These are phyloP conservation scores for Elaeagnus macrophylla DNA, from an alignment of 306 rosid species.

Conservation along the genomic window DNA sequence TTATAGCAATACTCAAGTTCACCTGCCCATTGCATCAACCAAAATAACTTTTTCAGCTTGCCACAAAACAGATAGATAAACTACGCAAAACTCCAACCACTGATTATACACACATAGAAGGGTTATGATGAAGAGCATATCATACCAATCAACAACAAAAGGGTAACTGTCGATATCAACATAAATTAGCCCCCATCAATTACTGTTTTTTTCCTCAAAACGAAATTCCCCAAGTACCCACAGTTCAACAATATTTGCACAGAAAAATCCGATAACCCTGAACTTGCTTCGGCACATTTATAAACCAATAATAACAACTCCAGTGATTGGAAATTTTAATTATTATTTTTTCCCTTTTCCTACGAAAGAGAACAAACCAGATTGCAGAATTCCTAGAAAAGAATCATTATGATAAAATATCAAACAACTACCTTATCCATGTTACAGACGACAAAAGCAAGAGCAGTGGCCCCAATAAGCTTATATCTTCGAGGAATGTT, in stretches of 20 bases:
- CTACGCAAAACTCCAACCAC: background rate
- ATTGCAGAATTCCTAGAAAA: background rate
- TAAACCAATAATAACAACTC: background rate
- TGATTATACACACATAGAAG: too few relatives aligned
- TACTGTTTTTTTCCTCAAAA: too few relatives aligned
- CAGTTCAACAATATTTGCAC: too few relatives aligned
- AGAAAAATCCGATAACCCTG: background rate
- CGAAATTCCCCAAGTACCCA: too few relatives aligned
- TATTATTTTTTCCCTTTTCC: too few relatives aligned
- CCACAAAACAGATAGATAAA: background rate
- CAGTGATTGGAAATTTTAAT: too few relatives aligned
- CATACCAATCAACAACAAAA: too few relatives aligned
- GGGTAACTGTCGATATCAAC: too few relatives aligned
- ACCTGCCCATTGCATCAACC: conserved; percentile 43
- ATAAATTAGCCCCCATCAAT: too few relatives aligned
- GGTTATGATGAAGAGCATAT: too few relatives aligned
- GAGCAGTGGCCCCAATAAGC: conserved; percentile 70
- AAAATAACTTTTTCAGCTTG: background rate
- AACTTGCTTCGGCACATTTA: background rate
- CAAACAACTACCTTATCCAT: conserved; percentile 77
- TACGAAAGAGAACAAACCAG: background rate
- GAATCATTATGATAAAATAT: background rate
- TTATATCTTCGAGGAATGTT: conserved; percentile 76
- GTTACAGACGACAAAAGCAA: conserved; percentile 90
- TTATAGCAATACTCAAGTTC: conserved; percentile 88